phyloP scores from a whole-genome alignment of 2,329 filamentous ascomycete genomes.

The Chaetomiaceae sp. region DNA sequence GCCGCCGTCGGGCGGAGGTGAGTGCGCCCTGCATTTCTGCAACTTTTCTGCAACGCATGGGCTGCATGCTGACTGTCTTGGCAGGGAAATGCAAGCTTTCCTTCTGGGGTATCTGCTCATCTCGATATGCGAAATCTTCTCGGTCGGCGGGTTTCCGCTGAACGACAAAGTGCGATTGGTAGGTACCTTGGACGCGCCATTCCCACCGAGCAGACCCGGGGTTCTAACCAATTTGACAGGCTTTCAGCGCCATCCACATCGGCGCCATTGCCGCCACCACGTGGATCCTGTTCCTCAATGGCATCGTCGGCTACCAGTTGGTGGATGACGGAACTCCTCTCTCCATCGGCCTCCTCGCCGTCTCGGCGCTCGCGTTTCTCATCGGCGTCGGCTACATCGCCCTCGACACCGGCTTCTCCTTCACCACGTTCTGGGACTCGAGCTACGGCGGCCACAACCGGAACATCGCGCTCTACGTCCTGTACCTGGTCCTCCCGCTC shows the following conservation, averaged over 20 bases:
- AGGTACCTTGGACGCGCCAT: no score
- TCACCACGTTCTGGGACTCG: slow-evolving; percentile 71
- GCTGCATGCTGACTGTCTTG: slow-evolving; percentile 14
- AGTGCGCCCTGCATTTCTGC: slow-evolving; percentile 26
- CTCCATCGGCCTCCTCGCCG: slow-evolving; percentile 69
- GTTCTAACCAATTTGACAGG: slow-evolving; percentile 45
- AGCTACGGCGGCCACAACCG: slow-evolving; percentile 58
- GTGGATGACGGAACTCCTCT: slow-evolving; percentile 87
- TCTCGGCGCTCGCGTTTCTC: slow-evolving; percentile 68
- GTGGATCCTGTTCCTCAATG: slow-evolving; percentile 91
- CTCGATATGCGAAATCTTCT: slow-evolving; percentile 94
- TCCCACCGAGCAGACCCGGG: neutral
- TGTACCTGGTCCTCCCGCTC: slow-evolving; percentile 86
- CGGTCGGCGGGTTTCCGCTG: slow-evolving; percentile 82
- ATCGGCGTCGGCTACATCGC: slow-evolving; percentile 93
- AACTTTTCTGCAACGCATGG: neutral
- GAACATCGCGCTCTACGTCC: slow-evolving; percentile 82
- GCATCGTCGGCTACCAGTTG: slow-evolving; percentile 85
- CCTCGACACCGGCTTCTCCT: slow-evolving; percentile 83
- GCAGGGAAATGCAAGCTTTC: slow-evolving; percentile 94
- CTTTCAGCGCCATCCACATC: slow-evolving; percentile 84
- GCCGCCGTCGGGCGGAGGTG: slow-evolving; percentile 92
- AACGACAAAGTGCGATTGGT: slow-evolving; percentile 65
- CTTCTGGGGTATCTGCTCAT: slow-evolving; percentile 80
- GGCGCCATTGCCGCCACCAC: slow-evolving; percentile 81